Evolutionary conservation across 176 grass and related monocot species (phyloP), one percentile per base, ranked within the genome.

Genomic region (Typha latifolia): DNA sequence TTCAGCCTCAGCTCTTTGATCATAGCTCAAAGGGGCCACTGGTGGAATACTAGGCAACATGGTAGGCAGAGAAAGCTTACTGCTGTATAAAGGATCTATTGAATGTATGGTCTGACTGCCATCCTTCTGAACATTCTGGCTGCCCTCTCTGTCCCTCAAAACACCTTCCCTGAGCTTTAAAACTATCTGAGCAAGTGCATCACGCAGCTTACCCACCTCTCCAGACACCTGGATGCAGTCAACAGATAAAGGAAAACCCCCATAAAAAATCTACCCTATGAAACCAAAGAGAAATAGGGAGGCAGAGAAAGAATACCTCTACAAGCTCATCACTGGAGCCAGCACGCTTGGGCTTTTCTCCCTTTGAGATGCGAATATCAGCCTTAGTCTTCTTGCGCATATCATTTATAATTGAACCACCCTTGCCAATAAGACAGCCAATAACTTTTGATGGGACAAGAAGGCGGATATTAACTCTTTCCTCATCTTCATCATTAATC

Each of bases 391-490:
- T 93, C 71, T 68, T 93, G 51, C 89, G 86, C 81, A 99, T 99
- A 67, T 99, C 89, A 69, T 87, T 93, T 48, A 99, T 75, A 61
- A 99, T 99, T 47, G 81, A 90, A 49, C 95, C 95, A 62, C 86
- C 84, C 80, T 90, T 93, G 78, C 95, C 95, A 74, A 99, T 99
- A 78, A 99, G 82, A 73, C 95, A 99, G 49, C 95, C 95, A 62
- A 99, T 79, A 52, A 85, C 74, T 76, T 81, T 90, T 69, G 61
- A 74, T 8, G 94, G 89, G 49, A 93, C 86, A 82, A 99, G 83
- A 85, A 99, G 81, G 51, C 86, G 83, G 47, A 99, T 79, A 69
- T 71, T 79, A 67, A 89, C 83, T 62, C 37, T 85, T 51, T 84
- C 76, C 51, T 83, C 84, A 55, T 83, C 72, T 34, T 79, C 77